Evolutionary conservation across 163 green algal genomes (phyloP).

Genomic region (Scenedesmus sp.): DNA sequence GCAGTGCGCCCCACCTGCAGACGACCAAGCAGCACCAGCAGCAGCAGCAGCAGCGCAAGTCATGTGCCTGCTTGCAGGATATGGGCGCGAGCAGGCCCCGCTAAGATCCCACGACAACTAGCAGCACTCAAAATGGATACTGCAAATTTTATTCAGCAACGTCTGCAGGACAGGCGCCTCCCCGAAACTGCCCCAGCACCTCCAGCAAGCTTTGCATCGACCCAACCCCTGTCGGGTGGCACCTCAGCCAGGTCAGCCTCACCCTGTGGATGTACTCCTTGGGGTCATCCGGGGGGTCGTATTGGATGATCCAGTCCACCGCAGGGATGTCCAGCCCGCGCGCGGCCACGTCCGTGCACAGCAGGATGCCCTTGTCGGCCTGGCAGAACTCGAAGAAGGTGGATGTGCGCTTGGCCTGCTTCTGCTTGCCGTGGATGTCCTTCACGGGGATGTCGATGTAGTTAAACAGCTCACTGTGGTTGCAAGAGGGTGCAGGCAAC

Average conservation of each 20-base stretch:
- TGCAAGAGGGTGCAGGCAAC: background rate
- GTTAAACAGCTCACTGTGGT: slow-evolving; percentile 94
- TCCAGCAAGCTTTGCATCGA: background rate
- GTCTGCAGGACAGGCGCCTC: too few relatives aligned
- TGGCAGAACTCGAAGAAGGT: slow-evolving; percentile 99
- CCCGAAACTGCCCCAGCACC: too few relatives aligned
- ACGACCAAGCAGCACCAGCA: slow-evolving; percentile 88
- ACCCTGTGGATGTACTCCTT: slow-evolving; percentile 99
- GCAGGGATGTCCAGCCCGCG: slow-evolving; percentile 93
- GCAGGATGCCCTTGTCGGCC: slow-evolving; percentile 91
- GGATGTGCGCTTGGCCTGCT: slow-evolving; percentile 96
- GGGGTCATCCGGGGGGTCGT: slow-evolving; percentile 97
- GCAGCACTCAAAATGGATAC: too few relatives aligned
- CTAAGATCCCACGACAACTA: too few relatives aligned
- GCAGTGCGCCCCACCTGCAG: slow-evolving; percentile 89
- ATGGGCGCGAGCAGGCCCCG: background rate
- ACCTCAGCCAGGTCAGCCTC: slow-evolving; percentile 88
- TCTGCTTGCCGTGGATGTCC: slow-evolving; percentile 99
- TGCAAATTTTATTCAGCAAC: too few relatives aligned
- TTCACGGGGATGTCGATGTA: slow-evolving; percentile 97
- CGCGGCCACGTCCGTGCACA: slow-evolving; percentile 98
- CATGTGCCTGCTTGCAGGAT: slow-evolving; percentile 81
- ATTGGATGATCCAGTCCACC: slow-evolving; percentile 99
- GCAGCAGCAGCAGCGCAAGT: slow-evolving; percentile 95
- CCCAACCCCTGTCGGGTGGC: too few relatives aligned